A percentile compares a stretch with the other conserved stretches of the same genome.
phyloP scores from a whole-genome alignment of 805 yeast genomes.

The Candida parachauliodes region DNA sequence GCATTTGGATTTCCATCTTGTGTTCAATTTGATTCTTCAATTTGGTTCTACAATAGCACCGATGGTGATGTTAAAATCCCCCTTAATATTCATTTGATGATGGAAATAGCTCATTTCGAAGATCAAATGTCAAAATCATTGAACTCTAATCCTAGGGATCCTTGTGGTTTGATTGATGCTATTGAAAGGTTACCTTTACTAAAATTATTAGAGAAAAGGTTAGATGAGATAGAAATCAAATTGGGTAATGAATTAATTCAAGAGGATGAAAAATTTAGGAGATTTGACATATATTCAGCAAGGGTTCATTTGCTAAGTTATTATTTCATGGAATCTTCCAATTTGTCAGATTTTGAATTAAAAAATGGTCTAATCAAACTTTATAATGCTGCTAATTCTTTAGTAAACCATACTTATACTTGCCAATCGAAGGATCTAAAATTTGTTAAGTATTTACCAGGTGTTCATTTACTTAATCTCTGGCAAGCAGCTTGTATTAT shows the following conservation, averaged over 20 bases:
- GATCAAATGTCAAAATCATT: slow-evolving; percentile 78
- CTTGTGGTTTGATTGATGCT: slow-evolving; percentile 60
- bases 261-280: slow-evolving; percentile 61
- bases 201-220: slow-evolving; percentile 63
- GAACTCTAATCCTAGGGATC: slow-evolving; percentile 65
- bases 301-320: slow-evolving; percentile 81
- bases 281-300: slow-evolving; percentile 65
- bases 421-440: slow-evolving; percentile 57
- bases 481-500: slow-evolving; percentile 93
- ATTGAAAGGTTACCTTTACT: slow-evolving; percentile 74
- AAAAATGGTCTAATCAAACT: slow-evolving; percentile 71
- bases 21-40: slow-evolving; percentile 75
- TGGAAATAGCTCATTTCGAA: slow-evolving; percentile 80
- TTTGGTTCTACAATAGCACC: slow-evolving; percentile 50
- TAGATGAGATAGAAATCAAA: slow-evolving; percentile 71
- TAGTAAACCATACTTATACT: slow-evolving; percentile 62
- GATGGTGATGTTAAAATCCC: slow-evolving; percentile 50
- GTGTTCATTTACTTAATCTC: slow-evolving; percentile 71
- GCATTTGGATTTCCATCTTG: slow-evolving; percentile 95
- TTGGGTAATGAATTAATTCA: slow-evolving; percentile 33
- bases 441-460: slow-evolving; percentile 77
- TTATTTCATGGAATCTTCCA: slow-evolving; percentile 65
- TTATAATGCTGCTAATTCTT: slow-evolving; percentile 73
- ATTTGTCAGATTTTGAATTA: slow-evolving; percentile 54
- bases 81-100: slow-evolving; percentile 63